These are phyloP conservation scores for Glycine tomentella DNA, from an alignment of 306 rosid species.

Conservation along the genomic window DNA sequence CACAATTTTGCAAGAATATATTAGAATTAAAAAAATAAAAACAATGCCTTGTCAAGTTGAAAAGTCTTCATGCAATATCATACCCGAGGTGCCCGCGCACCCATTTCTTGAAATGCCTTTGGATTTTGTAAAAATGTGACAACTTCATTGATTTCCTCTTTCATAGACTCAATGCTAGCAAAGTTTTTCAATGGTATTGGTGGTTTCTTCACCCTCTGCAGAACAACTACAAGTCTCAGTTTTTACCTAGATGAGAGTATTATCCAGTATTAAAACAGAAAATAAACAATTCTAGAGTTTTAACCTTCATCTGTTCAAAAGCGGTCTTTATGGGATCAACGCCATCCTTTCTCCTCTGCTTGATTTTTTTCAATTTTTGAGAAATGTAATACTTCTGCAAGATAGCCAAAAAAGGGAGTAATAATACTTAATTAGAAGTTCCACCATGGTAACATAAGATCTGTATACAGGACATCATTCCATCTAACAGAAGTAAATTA, in stretches of 20 bases:
- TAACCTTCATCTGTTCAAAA: constrained; percentile 94
- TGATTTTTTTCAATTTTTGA: constrained; percentile 54
- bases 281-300: constrained; percentile 32
- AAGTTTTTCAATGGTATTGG: constrained; percentile 90
- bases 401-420: constrained; percentile 40
- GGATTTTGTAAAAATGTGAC: constrained; percentile 94
- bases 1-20: constrained; percentile 33
- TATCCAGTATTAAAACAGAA: constrained; percentile 15
- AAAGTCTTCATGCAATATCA: constrained; percentile 45
- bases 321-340: constrained; percentile 90
- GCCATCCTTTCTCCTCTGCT: constrained; percentile 70
- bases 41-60: constrained; percentile 5
- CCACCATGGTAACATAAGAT: constrained; percentile 31
- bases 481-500: constrained; percentile 28
- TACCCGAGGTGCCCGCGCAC: constrained; percentile 98
- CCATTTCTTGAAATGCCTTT: constrained; percentile 92
- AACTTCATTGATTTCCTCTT: constrained; percentile 95
- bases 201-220: constrained; percentile 97
- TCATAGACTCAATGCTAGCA: constrained; percentile 91
- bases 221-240: constrained; percentile 50
- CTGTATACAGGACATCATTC: constrained; percentile 27
- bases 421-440: constrained; percentile 39
- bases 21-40: constrained; percentile 1
- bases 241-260: constrained; percentile 40
- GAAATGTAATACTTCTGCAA: constrained; percentile 72